phyloP scores from a whole-genome alignment of 805 yeast genomes.

The Candida dajiaensis region DNA sequence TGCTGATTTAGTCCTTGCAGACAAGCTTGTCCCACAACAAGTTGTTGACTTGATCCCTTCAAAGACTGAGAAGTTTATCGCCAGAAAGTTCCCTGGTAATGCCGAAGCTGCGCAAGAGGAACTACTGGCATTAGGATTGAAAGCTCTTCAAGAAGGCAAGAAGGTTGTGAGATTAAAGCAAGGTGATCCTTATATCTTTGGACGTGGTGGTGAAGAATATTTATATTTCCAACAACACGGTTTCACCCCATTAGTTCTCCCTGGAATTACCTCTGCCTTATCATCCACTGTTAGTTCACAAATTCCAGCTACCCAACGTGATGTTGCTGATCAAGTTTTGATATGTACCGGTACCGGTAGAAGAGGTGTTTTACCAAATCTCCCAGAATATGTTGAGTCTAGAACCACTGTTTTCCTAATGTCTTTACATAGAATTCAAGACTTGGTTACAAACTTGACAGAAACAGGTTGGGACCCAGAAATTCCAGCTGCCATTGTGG shows the following conservation, averaged over 20 bases:
- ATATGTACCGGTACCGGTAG: slow-evolving; percentile 95
- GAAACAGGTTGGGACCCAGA: slow-evolving; percentile 59
- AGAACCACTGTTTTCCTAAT: slow-evolving; percentile 85
- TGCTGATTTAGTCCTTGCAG: slow-evolving; percentile 85
- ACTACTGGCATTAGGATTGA: slow-evolving; percentile 65
- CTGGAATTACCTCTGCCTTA: slow-evolving; percentile 87
- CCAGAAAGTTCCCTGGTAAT: slow-evolving; percentile 93
- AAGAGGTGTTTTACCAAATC: slow-evolving; percentile 69
- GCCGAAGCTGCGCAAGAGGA: slow-evolving; percentile 93
- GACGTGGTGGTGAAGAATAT: slow-evolving; percentile 94
- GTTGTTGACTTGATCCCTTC: slow-evolving; percentile 79
- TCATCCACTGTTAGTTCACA: slow-evolving; percentile 79
- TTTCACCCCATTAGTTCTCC: slow-evolving; percentile 64
- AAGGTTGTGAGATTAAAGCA: slow-evolving; percentile 87
- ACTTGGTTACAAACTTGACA: slow-evolving; percentile 46
- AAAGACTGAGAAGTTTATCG: slow-evolving; percentile 72
- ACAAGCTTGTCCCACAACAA: slow-evolving; percentile 85
- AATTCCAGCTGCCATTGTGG: slow-evolving; percentile 80
- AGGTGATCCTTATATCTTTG: slow-evolving; percentile 95
- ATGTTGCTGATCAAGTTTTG: slow-evolving; percentile 85
- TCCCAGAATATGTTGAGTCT: slow-evolving; percentile 66
- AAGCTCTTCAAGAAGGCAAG: slow-evolving; percentile 56
- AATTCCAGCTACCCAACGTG: slow-evolving; percentile 90
- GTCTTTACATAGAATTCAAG: slow-evolving; percentile 71
- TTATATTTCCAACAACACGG: slow-evolving; percentile 64